A percentile compares a stretch with the other conserved stretches of the same genome.
Evolutionary conservation across 1,284 basidiomycete species (phyloP).

Genomic region (Mycena citricolor): DNA sequence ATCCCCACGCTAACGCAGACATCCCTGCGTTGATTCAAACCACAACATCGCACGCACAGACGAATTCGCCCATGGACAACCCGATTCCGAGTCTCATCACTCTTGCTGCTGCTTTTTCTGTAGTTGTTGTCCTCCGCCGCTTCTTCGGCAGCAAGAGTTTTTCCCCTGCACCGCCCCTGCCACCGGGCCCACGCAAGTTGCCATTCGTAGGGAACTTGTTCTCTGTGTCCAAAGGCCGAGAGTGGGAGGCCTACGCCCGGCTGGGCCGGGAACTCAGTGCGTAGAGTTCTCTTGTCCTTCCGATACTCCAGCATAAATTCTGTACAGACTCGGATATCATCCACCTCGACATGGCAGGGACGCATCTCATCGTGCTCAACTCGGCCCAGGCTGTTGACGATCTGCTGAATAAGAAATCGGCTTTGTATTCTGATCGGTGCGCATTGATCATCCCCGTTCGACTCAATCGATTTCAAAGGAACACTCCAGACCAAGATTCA

Average conservation of each 20-base stretch:
- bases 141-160: too few species aligned
- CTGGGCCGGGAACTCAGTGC: constrained; percentile 15
- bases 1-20: too few species aligned
- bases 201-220: background rate
- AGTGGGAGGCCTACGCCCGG: constrained; percentile 36
- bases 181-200: background rate
- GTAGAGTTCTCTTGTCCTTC: too few species aligned
- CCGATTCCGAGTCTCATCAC: too few species aligned
- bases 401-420: constrained; percentile 33
- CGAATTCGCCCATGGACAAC: too few species aligned
- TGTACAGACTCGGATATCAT: constrained; percentile 32
- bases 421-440: constrained; percentile 33
- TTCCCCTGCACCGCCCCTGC: too few species aligned
- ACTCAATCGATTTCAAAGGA: background rate
- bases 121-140: too few species aligned
- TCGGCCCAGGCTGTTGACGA: constrained; percentile 28
- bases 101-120: too few species aligned
- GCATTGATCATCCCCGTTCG: constrained; percentile 18
- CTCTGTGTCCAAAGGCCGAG: constrained; percentile 33
- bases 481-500: constrained; percentile 6
- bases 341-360: constrained; percentile 9
- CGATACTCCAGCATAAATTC: too few species aligned
- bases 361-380: constrained; percentile 7
- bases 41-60: too few species aligned
- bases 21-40: too few species aligned